These are phyloP conservation scores for Neofusicoccum umdonicola DNA, from an alignment of 2,329 filamentous ascomycete genomes.

Conservation along the genomic window DNA sequence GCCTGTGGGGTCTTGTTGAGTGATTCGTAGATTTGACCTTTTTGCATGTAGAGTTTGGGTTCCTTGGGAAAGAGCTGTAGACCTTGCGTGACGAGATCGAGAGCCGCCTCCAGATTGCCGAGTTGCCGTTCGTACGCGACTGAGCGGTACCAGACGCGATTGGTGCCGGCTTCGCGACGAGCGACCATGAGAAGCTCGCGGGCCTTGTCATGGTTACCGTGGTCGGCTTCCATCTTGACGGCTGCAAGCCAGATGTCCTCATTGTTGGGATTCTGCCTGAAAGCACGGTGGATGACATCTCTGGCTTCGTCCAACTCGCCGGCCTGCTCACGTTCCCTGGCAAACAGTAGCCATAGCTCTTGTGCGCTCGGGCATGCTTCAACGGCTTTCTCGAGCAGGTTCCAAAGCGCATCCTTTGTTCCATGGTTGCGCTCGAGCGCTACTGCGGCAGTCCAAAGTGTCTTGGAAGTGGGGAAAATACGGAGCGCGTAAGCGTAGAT, in stretches of 20 bases:
- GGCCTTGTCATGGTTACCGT: conserved; percentile 76
- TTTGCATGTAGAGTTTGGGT: conserved; percentile 96
- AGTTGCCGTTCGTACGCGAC: conserved; percentile 89
- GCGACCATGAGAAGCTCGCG: conserved; percentile 78
- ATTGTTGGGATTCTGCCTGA: conserved; percentile 93
- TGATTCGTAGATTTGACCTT: conserved; percentile 93
- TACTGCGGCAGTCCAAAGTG: conserved; percentile 84
- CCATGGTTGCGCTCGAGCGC: conserved; percentile 91
- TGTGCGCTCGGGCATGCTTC: conserved; percentile 90
- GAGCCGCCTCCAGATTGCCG: conserved; percentile 72
- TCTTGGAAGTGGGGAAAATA: conserved; percentile 83
- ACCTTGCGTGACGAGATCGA: conserved; percentile 84
- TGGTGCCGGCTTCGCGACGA: conserved; percentile 84
- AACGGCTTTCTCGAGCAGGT: conserved; percentile 86
- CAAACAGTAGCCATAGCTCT: conserved; percentile 92
- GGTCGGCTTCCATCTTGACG: conserved; percentile 93
- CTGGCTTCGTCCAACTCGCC: conserved; percentile 86
- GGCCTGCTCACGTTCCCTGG: conserved; percentile 88
- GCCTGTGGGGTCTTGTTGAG: conserved; percentile 78
- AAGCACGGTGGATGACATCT: conserved; percentile 80
- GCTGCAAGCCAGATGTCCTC: conserved; percentile 97
- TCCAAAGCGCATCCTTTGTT: conserved; percentile 75
- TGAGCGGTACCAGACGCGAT: conserved; percentile 96
- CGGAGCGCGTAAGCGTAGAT: conserved; percentile 90
- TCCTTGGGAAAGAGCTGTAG: conserved; percentile 81